Conservation (phyloP, 2,329 filamentous ascomycete genomes). For the Hortaea werneckii region DNA sequence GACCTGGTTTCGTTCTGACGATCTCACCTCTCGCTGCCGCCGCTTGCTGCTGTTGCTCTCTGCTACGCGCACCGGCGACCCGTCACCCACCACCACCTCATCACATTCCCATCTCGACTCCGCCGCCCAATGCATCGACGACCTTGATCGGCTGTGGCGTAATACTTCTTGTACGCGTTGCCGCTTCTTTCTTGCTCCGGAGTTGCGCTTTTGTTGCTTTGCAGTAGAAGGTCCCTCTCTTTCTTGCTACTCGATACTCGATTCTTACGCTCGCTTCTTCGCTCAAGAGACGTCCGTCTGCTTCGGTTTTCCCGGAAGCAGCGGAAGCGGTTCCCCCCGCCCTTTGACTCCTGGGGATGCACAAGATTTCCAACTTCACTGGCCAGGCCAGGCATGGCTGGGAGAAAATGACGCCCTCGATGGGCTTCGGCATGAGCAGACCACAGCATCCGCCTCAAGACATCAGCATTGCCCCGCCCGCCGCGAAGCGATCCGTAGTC, state of each 20-base stretch:
- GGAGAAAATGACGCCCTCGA: constrained; percentile 51
- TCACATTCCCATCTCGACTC: no score
- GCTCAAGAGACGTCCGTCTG: background rate
- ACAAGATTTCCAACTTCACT: constrained; percentile 60
- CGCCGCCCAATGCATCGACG: background rate
- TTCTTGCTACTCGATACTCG: background rate
- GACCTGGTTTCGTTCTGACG: no score
- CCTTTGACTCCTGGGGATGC: no score
- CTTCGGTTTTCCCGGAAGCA: background rate
- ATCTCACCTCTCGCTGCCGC: no score
- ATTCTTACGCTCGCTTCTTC: background rate
- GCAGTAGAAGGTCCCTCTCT: background rate
- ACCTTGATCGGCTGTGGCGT: background rate
- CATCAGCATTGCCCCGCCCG: constrained; percentile 1
- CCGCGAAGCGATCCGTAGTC: constrained; percentile 46
- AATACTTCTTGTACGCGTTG: background rate
- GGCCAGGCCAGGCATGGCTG: constrained; percentile 56
- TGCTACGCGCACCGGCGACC: no score
- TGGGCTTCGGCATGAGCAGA: constrained; percentile 41
- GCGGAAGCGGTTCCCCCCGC: background rate
- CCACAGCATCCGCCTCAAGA: constrained; percentile 6
- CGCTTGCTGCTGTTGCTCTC: no score
- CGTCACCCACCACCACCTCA: no score
- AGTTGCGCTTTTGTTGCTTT: background rate
- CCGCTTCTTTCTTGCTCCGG: no score